A percentile compares a stretch with the other conserved stretches of the same genome.
These are phyloP conservation scores for Clathrus columnatus DNA, from an alignment of 768 basidiomycete genomes.

Conservation along the genomic window DNA sequence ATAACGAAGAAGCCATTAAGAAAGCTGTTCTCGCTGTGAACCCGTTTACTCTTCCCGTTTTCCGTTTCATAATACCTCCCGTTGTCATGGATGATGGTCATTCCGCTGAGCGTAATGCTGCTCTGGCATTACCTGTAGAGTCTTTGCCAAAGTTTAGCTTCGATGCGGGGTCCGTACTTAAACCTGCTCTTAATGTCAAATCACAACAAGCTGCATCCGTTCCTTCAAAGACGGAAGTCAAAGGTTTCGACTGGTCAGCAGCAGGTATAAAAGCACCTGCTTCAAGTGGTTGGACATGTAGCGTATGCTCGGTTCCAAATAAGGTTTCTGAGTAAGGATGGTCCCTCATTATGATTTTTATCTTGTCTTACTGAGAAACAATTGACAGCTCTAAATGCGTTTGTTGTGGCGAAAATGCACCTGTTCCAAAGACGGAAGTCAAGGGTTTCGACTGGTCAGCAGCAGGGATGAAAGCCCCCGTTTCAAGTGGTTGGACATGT, in stretches of 20 bases:
- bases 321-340: conserved; percentile 34
- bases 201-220: no score
- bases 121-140: conserved; percentile 28
- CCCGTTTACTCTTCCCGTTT: no score
- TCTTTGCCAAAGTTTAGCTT: conserved; percentile 42
- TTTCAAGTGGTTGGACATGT: conserved; percentile 21
- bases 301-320: conserved; percentile 31
- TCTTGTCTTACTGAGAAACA: no score
- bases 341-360: conserved; percentile 31
- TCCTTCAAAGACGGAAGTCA: conserved; percentile 19
- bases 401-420: conserved; percentile 15
- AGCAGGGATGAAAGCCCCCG: conserved; percentile 44
- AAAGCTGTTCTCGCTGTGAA: no score
- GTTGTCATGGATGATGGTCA: no score
- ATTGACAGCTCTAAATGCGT: not conserved
- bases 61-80: no score
- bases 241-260: conserved; percentile 53
- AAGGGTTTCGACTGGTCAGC: conserved; percentile 54
- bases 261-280: conserved; percentile 44
- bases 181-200: conserved; percentile 13
- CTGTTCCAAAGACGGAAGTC: conserved; percentile 16
- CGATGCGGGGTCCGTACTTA: conserved; percentile 15
- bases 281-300: conserved; percentile 21
- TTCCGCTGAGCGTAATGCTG: conserved; percentile 24
- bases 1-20: no score